Percentiles rank a stretch among this genome's conserved stretches.
Conservation (phyloP, 306 rosid genomes). For the Vigna unguiculata region DNA sequence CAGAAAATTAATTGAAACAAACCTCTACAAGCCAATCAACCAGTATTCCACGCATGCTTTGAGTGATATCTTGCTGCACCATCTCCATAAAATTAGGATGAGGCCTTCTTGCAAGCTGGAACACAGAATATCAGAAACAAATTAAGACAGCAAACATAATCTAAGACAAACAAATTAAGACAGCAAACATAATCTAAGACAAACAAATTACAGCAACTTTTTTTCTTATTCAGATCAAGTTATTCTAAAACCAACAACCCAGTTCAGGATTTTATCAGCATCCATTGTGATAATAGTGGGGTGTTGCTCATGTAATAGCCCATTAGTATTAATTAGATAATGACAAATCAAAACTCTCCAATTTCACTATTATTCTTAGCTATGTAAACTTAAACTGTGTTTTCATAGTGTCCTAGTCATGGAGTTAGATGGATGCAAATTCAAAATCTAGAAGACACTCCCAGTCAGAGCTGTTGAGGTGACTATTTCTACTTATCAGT, state of each 20-base stretch:
- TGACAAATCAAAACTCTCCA: neutral
- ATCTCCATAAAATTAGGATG: conserved; percentile 69
- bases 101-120: conserved; percentile 83
- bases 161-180: conserved; percentile 18
- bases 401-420: conserved; percentile 1
- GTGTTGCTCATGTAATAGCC: conserved; percentile 3
- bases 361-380: neutral
- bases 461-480: neutral
- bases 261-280: conserved; percentile 7
- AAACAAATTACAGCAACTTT: too few relatives aligned
- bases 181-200: conserved; percentile 31
- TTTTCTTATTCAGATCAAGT: neutral
- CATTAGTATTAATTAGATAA: neutral
- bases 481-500: neutral
- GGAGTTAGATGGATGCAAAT: neutral
- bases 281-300: neutral
- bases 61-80: conserved; percentile 79
- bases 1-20: conserved; percentile 44
- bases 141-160: conserved; percentile 22
- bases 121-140: conserved; percentile 31
- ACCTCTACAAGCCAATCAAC: conserved; percentile 99
- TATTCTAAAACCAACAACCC: neutral
- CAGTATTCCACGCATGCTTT: conserved; percentile 85
- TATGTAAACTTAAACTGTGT: conserved; percentile 7
- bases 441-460: conserved; percentile 2